Percentiles rank a stretch among this genome's conserved stretches.
Conservation (phyloP, 257 asterid genomes). For the Parsonsia alboflavescens region DNA sequence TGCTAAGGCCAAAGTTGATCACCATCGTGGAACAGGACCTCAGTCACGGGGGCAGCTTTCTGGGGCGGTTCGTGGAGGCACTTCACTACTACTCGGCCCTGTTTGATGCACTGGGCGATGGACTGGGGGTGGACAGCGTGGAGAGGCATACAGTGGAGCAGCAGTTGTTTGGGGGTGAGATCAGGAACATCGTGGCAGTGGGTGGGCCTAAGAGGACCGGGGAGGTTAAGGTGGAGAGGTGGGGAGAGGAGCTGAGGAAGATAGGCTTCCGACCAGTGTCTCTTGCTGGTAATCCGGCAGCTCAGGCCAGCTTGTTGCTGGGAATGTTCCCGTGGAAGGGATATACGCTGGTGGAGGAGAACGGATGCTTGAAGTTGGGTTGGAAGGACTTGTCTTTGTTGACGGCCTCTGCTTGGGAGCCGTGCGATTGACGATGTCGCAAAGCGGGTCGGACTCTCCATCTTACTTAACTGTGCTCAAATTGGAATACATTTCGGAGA, state of each 20-base stretch:
- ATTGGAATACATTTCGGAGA: neutral
- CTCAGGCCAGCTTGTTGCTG: constrained; percentile 66
- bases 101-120: constrained; percentile 86
- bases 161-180: constrained; percentile 75
- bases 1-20: constrained; percentile 63
- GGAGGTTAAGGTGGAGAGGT: constrained; percentile 65
- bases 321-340: constrained; percentile 97
- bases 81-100: constrained; percentile 78
- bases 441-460: neutral
- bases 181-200: constrained; percentile 78
- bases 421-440: constrained; percentile 34
- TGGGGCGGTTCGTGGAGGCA: constrained; percentile 82
- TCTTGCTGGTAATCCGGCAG: constrained; percentile 70
- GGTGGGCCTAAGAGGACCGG: constrained; percentile 86
- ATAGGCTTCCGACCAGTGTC: constrained; percentile 69
- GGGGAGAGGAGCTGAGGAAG: constrained; percentile 66
- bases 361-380: constrained; percentile 74
- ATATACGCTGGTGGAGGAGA: constrained; percentile 83
- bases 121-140: constrained; percentile 54
- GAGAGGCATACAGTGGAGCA: constrained; percentile 93
- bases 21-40: constrained; percentile 77
- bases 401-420: constrained; percentile 92
- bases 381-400: constrained; percentile 88
- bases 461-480: neutral
- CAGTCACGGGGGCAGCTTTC: constrained; percentile 58